phyloP scores from a whole-genome alignment of 2,329 filamentous ascomycete genomes.

The Apiospora saccharicola region DNA sequence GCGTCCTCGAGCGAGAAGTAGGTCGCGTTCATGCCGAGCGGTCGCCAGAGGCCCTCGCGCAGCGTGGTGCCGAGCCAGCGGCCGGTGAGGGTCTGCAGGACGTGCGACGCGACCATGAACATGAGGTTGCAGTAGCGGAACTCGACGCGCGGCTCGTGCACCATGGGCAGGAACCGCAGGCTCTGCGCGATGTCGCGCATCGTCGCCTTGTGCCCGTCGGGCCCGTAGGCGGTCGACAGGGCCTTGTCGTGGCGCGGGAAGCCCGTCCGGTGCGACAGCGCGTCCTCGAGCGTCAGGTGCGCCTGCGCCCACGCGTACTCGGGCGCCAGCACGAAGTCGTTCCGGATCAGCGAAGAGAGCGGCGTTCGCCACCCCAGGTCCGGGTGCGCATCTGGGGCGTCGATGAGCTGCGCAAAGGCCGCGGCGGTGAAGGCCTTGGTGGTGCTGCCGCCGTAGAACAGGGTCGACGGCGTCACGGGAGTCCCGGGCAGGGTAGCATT shows the following conservation, averaged over 20 bases:
- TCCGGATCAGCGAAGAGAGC: constrained; percentile 53
- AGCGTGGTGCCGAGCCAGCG: constrained; percentile 49
- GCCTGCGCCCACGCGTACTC: constrained; percentile 48
- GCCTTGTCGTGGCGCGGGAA: constrained; percentile 52
- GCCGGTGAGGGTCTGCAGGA: constrained; percentile 52
- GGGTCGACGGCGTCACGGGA: constrained; percentile 53
- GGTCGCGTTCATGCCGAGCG: constrained; percentile 53
- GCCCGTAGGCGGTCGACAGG: constrained; percentile 40
- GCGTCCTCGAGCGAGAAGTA: constrained; percentile 44
- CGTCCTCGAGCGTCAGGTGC: constrained; percentile 61
- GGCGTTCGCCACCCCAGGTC: constrained; percentile 54
- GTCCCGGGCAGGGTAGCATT: constrained; percentile 45
- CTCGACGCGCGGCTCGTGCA: constrained; percentile 50
- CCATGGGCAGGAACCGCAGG: constrained; percentile 53
- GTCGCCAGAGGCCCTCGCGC: constrained; percentile 49
- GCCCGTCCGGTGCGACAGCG: constrained; percentile 59
- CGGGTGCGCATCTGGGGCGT: constrained; percentile 48
- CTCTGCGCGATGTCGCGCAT: constrained; percentile 47
- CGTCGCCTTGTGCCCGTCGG: constrained; percentile 41
- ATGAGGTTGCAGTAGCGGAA: constrained; percentile 62
- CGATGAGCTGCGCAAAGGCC: constrained; percentile 55
- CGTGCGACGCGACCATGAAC: constrained; percentile 56
- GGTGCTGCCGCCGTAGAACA: constrained; percentile 62
- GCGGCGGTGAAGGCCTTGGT: constrained; percentile 63
- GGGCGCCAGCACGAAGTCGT: constrained; percentile 55